Base-by-base conservation (phyloP, 1,284 basidiomycete species). In the Moesziomyces aphidis region DNA sequence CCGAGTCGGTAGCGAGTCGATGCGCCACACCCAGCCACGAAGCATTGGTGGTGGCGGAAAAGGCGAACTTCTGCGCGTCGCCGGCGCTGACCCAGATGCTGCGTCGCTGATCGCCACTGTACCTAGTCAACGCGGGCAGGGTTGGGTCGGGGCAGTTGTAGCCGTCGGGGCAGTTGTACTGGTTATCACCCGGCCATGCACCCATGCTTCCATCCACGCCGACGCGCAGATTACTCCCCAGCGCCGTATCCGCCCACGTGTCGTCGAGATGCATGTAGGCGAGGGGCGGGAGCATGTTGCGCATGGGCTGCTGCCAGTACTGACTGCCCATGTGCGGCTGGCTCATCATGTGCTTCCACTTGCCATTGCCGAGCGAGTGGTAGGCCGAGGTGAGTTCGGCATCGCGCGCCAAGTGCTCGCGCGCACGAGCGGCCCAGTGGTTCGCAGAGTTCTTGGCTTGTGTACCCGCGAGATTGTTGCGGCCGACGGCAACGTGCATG, bases 231-330 rank as follows among this genome's bases (percentile, higher is more conserved):
- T 67, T 67, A 51, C 59, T 57, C 2, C 50, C 59, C 3, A 67
- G 26, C 2, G 65, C 65, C 4, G 65, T 67, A 26, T 67, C 54
- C 0, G 65, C 55, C 65, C 65, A 67, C 4, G 34, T 22, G 21
- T 61, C 42, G 13, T 52, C 59, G 8, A 61, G 47, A 9, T 58
- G 23, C 4, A 67, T 50, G 42, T 57, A 55, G 1, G 28, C 3
- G 1, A 67, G 47, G 1, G 58, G 53, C 5, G 54, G 54, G 2
- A 67, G 46, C 65, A 55, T 58, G 50, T 67, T 58, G 10, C 65
- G 58, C 65, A 67, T 61, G 1, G 65, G 65, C 17, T 67, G 65
- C 43, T 67, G 65, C 65, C 65, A 67, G 55, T 61, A 67, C 23
- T 67, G 65, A n/a, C 59, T 61, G 1, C 65, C 65, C 24, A 67